These are phyloP conservation scores for Trichoderma reesei DNA, from an alignment of 495 filamentous ascomycete genomes.

Conservation along the genomic window DNA sequence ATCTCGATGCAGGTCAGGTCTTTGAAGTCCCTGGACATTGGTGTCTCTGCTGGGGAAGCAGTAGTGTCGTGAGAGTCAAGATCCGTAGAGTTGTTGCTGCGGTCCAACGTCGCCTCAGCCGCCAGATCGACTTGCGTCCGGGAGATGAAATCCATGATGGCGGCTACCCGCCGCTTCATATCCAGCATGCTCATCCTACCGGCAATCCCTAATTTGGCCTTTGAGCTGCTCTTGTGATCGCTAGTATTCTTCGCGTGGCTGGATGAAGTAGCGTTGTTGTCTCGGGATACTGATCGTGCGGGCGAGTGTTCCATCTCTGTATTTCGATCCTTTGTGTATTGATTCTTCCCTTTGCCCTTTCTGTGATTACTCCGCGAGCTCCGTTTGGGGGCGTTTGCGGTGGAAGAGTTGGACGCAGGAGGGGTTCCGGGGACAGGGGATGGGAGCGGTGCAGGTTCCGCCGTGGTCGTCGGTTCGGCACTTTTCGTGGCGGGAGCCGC, in stretches of 20 bases:
- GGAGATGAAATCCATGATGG: constrained; percentile 82
- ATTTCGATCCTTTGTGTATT: constrained; percentile 73
- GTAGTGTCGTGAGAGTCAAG: constrained; percentile 9
- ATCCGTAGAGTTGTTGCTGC: constrained; percentile 1
- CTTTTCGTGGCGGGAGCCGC: constrained; percentile 17
- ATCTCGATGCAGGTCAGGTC: constrained; percentile 63
- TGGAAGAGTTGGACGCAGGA: constrained; percentile 32
- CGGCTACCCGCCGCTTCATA: constrained; percentile 76
- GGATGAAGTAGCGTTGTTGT: constrained; percentile 33
- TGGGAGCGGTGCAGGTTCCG: constrained; percentile 11
- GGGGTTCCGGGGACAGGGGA: constrained; percentile 37
- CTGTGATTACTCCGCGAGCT: constrained; percentile 53
- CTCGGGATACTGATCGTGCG: constrained; percentile 56
- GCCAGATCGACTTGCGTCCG: constrained; percentile 87
- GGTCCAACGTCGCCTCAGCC: constrained; percentile 27
- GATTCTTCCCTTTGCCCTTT: constrained; percentile 70
- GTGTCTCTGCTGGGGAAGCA: neutral
- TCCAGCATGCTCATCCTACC: constrained; percentile 80
- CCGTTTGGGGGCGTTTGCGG: constrained; percentile 51
- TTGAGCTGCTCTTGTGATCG: constrained; percentile 23
- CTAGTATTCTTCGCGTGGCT: constrained; percentile 17
- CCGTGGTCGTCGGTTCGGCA: constrained; percentile 16
- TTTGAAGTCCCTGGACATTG: constrained; percentile 42
- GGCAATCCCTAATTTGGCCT: constrained; percentile 31
- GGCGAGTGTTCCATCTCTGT: constrained; percentile 55